These are phyloP conservation scores for Austropuccinia psidii DNA, from an alignment of 1,284 basidiomycete species.

Conservation along the genomic window DNA sequence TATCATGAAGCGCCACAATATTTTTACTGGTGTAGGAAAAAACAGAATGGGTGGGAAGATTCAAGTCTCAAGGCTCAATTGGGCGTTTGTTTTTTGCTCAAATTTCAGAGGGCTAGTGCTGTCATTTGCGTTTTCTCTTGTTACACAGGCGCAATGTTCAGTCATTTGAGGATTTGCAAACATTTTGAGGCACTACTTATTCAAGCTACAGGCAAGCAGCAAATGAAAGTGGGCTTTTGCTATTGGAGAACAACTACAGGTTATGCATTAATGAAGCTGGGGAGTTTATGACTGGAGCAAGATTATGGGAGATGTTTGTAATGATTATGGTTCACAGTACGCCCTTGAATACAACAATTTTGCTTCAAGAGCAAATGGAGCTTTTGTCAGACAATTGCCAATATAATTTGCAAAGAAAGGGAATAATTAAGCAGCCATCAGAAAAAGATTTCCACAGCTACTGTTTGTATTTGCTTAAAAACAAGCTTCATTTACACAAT, in stretches of 20 bases:
- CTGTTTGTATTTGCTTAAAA: no score
- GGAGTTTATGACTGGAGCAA: neutral
- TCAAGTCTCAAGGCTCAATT: conserved; percentile 40
- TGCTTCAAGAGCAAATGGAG: neutral
- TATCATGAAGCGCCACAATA: neutral
- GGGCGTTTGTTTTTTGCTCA: conserved; percentile 50
- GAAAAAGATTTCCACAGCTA: no score
- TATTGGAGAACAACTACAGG: neutral
- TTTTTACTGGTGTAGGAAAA: neutral
- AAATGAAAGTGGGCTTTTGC: neutral
- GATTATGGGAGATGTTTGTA: neutral
- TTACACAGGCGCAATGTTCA: neutral
- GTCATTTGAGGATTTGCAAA: neutral
- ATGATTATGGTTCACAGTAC: neutral
- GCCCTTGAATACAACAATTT: neutral
- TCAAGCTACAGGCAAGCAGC: neutral
- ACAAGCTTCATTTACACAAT: no score
- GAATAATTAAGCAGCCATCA: neutral
- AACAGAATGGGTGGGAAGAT: conserved; percentile 13
- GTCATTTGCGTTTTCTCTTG: conserved; percentile 45
- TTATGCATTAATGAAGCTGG: neutral
- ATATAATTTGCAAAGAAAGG: neutral
- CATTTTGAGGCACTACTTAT: neutral
- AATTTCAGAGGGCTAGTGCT: conserved; percentile 48
- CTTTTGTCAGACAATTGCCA: neutral